Conservation (phyloP, 2,329 filamentous ascomycete species). For the Colletotrichum higginsianum region DNA sequence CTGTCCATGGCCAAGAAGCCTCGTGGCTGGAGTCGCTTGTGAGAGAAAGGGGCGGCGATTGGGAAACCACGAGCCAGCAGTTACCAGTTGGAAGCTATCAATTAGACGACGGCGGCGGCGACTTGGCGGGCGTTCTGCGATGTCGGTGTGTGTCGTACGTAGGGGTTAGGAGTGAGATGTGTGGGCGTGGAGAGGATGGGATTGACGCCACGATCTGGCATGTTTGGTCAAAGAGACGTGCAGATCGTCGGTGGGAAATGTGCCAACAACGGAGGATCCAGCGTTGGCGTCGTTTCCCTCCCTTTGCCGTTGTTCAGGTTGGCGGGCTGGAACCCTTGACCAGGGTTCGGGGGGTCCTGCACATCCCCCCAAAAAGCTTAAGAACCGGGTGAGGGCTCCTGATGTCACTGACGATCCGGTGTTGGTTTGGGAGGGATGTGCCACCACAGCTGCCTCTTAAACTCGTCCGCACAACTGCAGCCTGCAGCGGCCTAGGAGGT, state of each 20-base stretch:
- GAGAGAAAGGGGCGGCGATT: not conserved
- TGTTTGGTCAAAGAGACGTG: slow-evolving; percentile 1
- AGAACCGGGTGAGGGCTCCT: slow-evolving; percentile 18
- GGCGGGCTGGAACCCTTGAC: slow-evolving; percentile 18
- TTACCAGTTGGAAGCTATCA: slow-evolving; percentile 2
- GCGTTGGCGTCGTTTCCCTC: not conserved
- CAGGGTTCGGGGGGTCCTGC: slow-evolving; percentile 30
- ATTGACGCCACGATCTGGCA: slow-evolving; percentile 15
- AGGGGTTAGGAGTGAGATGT: not conserved
- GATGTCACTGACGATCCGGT: slow-evolving; percentile 24
- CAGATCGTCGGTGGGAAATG: slow-evolving; percentile 11
- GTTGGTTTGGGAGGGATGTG: slow-evolving; percentile 1
- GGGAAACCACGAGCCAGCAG: slow-evolving; percentile 2
- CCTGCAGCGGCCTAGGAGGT: not conserved
- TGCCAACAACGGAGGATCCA: not conserved
- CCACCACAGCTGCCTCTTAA: not conserved
- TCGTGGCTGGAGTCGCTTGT: not conserved
- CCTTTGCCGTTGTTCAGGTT: slow-evolving; percentile 26
- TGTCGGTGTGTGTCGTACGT: not conserved
- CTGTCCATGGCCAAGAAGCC: slow-evolving; percentile 29
- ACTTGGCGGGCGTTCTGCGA: not conserved
- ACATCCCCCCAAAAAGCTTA: slow-evolving; percentile 32
- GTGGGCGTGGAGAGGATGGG: not conserved
- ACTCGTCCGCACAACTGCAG: not conserved
- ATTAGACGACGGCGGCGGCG: not conserved